Evolutionary conservation across 1,284 basidiomycete species (phyloP).

Genomic region (Tilletia indica): DNA sequence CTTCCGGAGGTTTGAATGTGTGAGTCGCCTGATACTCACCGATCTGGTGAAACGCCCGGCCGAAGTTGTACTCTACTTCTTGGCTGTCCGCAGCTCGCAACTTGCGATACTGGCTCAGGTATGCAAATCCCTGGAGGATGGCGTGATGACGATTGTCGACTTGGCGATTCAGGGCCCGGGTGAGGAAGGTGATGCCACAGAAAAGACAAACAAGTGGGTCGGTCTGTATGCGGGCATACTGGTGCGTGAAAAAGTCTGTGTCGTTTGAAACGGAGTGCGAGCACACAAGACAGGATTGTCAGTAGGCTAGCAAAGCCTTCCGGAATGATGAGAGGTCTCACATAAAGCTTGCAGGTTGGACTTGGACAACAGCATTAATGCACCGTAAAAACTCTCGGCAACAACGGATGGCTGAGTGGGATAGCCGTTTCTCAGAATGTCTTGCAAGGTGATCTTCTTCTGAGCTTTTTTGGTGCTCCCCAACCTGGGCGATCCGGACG

Average conservation of each 20-base stretch:
- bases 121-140: conserved; percentile 28
- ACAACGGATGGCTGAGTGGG: conserved; percentile 61
- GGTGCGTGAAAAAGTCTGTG: conserved; percentile 69
- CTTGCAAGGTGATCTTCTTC: conserved; percentile 20
- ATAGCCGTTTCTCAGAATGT: conserved; percentile 24
- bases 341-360: conserved; percentile 88
- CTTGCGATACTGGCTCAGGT: neutral
- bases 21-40: conserved; percentile 60
- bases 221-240: conserved; percentile 77
- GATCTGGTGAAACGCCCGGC: conserved; percentile 82
- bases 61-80: conserved; percentile 72
- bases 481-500: neutral
- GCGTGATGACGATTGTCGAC: conserved; percentile 85
- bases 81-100: conserved; percentile 9
- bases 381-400: conserved; percentile 77
- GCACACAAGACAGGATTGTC: neutral
- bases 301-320: neutral
- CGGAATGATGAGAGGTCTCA: conserved; percentile 58
- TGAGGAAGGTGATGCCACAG: conserved; percentile 78
- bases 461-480: neutral
- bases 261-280: neutral
- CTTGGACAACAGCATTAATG: conserved; percentile 76
- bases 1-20: too few species aligned
- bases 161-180: conserved; percentile 86
- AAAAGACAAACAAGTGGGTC: conserved; percentile 82